Evolutionary conservation across 352 stramenopile species (phyloP).

Genomic region (Sclerospora graminicola): DNA sequence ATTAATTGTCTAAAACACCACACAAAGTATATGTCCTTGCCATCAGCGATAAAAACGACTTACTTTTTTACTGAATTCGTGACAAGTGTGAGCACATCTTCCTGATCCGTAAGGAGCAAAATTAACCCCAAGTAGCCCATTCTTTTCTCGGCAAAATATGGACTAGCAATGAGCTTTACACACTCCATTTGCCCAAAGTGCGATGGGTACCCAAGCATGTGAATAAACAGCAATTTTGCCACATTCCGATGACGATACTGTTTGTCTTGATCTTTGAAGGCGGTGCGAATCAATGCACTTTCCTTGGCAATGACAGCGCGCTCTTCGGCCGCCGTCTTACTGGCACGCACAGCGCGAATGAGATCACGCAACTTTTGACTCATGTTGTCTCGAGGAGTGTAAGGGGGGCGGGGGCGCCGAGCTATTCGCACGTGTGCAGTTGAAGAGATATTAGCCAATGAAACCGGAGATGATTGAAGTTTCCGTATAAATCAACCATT

Average conservation of each 20-base stretch:
- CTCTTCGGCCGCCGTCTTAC: constrained; percentile 98
- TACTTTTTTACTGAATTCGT: constrained; percentile 99
- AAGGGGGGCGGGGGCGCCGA: neutral
- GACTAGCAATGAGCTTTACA: constrained; percentile 98
- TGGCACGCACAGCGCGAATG: constrained; percentile 96
- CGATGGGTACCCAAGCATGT: constrained; percentile 99
- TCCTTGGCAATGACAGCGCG: constrained; percentile 98
- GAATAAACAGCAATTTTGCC: constrained; percentile 99
- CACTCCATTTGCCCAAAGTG: constrained; percentile 99
- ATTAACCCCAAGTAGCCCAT: constrained; percentile 98
- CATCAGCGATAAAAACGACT: constrained; percentile 3
- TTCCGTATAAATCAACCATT: constrained; percentile 1
- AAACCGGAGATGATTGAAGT: neutral
- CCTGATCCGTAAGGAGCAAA: constrained; percentile 96
- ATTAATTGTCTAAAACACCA: too few species aligned
- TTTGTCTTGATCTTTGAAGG: constrained; percentile 96
- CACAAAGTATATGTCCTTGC: neutral
- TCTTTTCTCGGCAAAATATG: constrained; percentile 98
- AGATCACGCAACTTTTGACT: constrained; percentile 97
- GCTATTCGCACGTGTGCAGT: constrained; percentile 10
- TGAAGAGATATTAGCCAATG: constrained; percentile 16
- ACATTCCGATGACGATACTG: constrained; percentile 98
- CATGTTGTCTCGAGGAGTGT: constrained; percentile 48
- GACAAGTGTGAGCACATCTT: constrained; percentile 98
- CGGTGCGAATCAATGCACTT: constrained; percentile 97